Conservation (phyloP, 2,329 filamentous ascomycete genomes). For the Harringtonia lauricola region DNA sequence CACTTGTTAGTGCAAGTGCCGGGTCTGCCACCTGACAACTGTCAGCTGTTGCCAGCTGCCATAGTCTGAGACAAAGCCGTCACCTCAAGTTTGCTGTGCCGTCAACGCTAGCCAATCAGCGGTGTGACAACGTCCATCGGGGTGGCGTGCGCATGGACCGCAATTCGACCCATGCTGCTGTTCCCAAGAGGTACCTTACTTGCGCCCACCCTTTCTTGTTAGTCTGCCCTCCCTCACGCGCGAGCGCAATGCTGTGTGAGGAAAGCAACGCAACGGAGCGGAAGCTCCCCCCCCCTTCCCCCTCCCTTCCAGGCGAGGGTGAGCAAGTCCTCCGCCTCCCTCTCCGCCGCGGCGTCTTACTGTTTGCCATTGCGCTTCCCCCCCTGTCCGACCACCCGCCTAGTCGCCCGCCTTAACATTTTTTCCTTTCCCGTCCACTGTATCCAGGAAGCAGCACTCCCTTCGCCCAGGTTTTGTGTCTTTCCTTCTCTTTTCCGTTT, state of each 20-base stretch:
- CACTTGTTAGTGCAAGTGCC: too few species aligned
- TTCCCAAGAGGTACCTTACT: background rate
- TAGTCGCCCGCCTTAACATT: constrained; percentile 1
- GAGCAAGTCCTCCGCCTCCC: too few species aligned
- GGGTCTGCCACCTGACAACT: background rate
- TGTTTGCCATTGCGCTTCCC: background rate
- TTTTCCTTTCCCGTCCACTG: constrained; percentile 4
- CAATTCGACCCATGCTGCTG: background rate
- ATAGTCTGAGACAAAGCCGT: background rate
- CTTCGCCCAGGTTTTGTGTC: too few species aligned
- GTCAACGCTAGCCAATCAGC: background rate
- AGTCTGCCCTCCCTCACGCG: too few species aligned
- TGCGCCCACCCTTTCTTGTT: too few species aligned
- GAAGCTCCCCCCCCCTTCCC: background rate
- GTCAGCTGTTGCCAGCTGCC: background rate
- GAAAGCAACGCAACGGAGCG: background rate
- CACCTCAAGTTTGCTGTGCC: too few species aligned
- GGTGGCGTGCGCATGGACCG: background rate
- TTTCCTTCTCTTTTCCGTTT: constrained; percentile 3
- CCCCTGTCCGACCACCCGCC: too few species aligned
- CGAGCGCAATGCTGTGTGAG: background rate
- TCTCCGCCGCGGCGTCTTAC: background rate
- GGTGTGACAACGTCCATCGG: background rate
- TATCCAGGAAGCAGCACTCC: background rate
- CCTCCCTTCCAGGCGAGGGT: too few species aligned